Percentiles rank a stretch among this genome's conserved stretches.
Evolutionary conservation across 1,284 basidiomycete species (phyloP).

Genomic region (Naganishia sp.): DNA sequence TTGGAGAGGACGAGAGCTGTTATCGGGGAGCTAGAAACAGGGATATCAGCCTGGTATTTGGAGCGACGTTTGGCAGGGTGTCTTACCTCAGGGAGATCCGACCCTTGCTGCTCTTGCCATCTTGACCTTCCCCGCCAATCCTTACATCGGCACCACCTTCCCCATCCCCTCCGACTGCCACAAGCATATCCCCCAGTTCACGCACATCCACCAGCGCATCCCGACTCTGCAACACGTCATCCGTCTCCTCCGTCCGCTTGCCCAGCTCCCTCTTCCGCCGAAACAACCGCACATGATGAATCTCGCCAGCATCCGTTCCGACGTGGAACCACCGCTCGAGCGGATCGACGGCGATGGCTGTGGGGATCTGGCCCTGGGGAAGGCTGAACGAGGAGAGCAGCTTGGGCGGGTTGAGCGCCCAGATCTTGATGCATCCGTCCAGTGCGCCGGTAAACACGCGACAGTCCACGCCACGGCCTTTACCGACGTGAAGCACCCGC

Average conservation of each 20-base stretch:
- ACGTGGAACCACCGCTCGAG: constrained; percentile 87
- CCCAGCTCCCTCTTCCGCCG: constrained; percentile 58
- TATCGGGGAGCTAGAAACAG: constrained; percentile 59
- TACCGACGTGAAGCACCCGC: constrained; percentile 75
- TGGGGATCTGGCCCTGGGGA: constrained; percentile 60
- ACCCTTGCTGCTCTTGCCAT: constrained; percentile 57
- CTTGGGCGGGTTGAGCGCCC: constrained; percentile 74
- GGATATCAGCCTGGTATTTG: constrained; percentile 9
- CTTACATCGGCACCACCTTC: constrained; percentile 65
- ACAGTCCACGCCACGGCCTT: constrained; percentile 74
- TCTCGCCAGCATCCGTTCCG: constrained; percentile 67
- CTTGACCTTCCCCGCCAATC: constrained; percentile 60
- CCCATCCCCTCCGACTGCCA: constrained; percentile 76
- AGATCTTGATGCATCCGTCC: constrained; percentile 90
- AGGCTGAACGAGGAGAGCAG: constrained; percentile 85
- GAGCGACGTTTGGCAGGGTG: constrained; percentile 24
- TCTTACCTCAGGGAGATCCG: constrained; percentile 65
- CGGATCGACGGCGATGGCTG: constrained; percentile 71
- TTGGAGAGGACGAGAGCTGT: constrained; percentile 73
- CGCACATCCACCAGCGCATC: constrained; percentile 48
- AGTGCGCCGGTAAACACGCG: constrained; percentile 77
- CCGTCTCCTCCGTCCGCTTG: constrained; percentile 23
- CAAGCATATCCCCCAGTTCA: constrained; percentile 52
- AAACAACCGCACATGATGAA: constrained; percentile 80
- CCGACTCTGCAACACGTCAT: constrained; percentile 2